A percentile compares a stretch with the other conserved stretches of the same genome.
Evolutionary conservation across 1,284 basidiomycete species (phyloP).

Genomic region (Boletellus deceptivus): DNA sequence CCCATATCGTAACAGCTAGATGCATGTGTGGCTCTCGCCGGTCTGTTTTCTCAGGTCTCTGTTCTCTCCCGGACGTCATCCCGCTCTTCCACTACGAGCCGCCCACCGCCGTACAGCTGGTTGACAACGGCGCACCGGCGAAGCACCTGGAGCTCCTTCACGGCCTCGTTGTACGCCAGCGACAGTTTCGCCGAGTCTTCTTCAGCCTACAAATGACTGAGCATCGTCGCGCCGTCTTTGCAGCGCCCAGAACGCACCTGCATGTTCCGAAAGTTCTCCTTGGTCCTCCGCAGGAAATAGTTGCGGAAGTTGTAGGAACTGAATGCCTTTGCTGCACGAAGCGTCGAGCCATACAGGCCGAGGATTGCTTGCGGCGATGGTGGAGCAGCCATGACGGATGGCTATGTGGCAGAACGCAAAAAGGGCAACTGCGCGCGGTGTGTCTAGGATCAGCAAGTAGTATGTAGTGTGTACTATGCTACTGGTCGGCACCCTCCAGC

Average conservation of each 20-base stretch:
- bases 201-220: slow-evolving; percentile 44
- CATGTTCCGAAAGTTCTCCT: slow-evolving; percentile 63
- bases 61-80: slow-evolving; percentile 28
- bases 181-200: slow-evolving; percentile 55
- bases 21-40: background rate
- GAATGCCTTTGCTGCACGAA: slow-evolving; percentile 73
- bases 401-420: background rate
- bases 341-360: slow-evolving; percentile 66
- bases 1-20: slow-evolving; percentile 5
- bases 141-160: slow-evolving; percentile 69
- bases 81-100: slow-evolving; percentile 77
- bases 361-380: slow-evolving; percentile 66
- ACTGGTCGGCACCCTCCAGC: slow-evolving; percentile 30
- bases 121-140: slow-evolving; percentile 80
- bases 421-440: slow-evolving; percentile 7
- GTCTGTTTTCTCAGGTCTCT: slow-evolving; percentile 21
- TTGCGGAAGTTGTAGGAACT: slow-evolving; percentile 86
- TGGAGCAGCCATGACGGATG: slow-evolving; percentile 26
- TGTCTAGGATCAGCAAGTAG: too few species aligned
- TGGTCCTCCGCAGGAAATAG: slow-evolving; percentile 74
- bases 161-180: slow-evolving; percentile 66
- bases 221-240: slow-evolving; percentile 43
- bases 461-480: too few species aligned
- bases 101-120: slow-evolving; percentile 80
- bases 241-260: slow-evolving; percentile 43